These are phyloP conservation scores for Fraxinus sp. DNA, from an alignment of 305 asterid species.

Conservation along the genomic window DNA sequence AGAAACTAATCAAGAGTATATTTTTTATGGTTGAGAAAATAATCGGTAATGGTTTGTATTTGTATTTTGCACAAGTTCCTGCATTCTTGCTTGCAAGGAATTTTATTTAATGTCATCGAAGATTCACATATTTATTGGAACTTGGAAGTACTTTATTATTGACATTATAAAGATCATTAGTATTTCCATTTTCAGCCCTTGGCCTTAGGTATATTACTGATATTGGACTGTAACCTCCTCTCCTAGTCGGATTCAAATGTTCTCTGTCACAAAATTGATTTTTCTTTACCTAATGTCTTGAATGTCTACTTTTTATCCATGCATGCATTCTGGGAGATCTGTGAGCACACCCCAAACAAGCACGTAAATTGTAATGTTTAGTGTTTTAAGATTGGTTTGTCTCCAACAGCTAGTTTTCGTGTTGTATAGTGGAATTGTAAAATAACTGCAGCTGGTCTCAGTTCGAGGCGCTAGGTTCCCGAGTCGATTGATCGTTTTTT, in stretches of 20 bases:
- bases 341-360: background rate
- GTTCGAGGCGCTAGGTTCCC: background rate
- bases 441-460: background rate
- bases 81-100: conserved; percentile 23
- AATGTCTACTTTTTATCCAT: background rate
- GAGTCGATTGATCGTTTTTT: background rate
- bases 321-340: background rate
- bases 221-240: background rate
- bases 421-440: background rate
- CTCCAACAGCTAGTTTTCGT: background rate
- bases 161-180: background rate
- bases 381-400: background rate
- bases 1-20: background rate
- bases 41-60: background rate
- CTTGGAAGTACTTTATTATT: background rate
- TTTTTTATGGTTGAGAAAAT: background rate
- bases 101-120: conserved; percentile 14
- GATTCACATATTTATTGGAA: background rate
- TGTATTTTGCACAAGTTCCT: background rate
- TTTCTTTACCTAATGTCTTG: background rate
- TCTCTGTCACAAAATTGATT: background rate
- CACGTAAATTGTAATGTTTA: background rate
- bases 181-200: background rate
- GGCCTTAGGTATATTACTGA: background rate
- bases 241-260: background rate